Evolutionary conservation across 352 stramenopile genomes (phyloP), one percentile per base, ranked within the genome.

Genomic region (Phytophthora pisi): DNA sequence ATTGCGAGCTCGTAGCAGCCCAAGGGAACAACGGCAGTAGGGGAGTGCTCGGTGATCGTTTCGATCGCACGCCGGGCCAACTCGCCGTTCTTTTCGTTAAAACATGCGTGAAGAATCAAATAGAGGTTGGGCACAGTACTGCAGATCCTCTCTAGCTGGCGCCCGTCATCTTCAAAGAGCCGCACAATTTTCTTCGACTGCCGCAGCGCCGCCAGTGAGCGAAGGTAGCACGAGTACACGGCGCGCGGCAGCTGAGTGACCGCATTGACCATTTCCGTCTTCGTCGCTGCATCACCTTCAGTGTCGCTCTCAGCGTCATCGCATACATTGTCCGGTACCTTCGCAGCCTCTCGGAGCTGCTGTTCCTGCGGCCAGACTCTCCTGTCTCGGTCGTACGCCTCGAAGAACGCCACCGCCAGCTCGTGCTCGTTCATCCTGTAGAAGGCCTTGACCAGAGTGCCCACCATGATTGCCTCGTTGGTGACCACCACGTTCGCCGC

Each of bases 1-100:
- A 83, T 77, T 16, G 69, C 75, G 34, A 73, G 51, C 16, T 81
- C 72, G 45, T 83, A 83, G 60, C 64, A 76, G 42, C 61, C 56
- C 28, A 81, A 43, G 9, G 75, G 70, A 20, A 83, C 65, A 50
- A 75, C 60, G 9, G 66, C 54, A 13, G 53, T 59, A 52, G 75
- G 75, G 4, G 63, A 72, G 26, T 30, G 54, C 28, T 61, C 23
- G 0, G 61, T 57, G 26, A 82, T 71, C 18, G 66, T 67, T 36
- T 82, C 75, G 50, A 82, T 72, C 26, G 72, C 69, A 18, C 47
- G 55, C 10, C 72, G 49, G 18, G 75, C 75, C 9, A 82, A 40
- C 6, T 61, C 60, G 10, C 75, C 75, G 20, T 77, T 72, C 45
- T 67, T 78, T 55, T 82, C 72, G 8, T 42, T 62, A 45, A 59